Evolutionary conservation across 306 rosid species (phyloP).

Genomic region (Castanea sativa): DNA sequence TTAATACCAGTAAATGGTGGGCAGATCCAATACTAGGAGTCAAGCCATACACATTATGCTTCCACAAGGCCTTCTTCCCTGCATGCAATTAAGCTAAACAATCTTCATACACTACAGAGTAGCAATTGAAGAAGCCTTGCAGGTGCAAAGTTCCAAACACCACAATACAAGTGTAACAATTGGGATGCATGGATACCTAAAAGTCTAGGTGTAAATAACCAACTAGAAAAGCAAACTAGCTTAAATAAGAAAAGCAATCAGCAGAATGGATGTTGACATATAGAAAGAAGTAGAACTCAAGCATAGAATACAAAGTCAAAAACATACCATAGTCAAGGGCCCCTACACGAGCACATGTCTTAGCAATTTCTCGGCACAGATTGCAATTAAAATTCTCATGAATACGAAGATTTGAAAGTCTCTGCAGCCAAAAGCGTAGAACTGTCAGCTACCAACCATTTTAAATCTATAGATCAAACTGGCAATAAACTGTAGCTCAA

Average conservation of each 20-base stretch:
- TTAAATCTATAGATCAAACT: not conserved
- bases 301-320: not conserved
- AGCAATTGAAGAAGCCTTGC: not conserved
- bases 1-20: slow-evolving; percentile 75
- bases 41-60: slow-evolving; percentile 81
- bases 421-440: slow-evolving; percentile 50
- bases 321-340: slow-evolving; percentile 71
- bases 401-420: slow-evolving; percentile 86
- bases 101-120: slow-evolving; percentile 10
- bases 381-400: slow-evolving; percentile 63
- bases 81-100: slow-evolving; percentile 21
- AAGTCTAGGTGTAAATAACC: not conserved
- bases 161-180: not conserved
- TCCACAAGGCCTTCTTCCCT: slow-evolving; percentile 89
- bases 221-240: not conserved
- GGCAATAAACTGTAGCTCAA: too few relatives aligned
- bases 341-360: slow-evolving; percentile 74
- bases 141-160: not conserved
- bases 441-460: slow-evolving; percentile 9
- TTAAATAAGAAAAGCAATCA: not conserved
- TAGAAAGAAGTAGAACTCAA: not conserved
- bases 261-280: not conserved
- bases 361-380: slow-evolving; percentile 82
- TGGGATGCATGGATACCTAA: not conserved
- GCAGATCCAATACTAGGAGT: slow-evolving; percentile 74